These are phyloP conservation scores for Calvatia gigantea DNA, from an alignment of 768 basidiomycete species.

Conservation along the genomic window DNA sequence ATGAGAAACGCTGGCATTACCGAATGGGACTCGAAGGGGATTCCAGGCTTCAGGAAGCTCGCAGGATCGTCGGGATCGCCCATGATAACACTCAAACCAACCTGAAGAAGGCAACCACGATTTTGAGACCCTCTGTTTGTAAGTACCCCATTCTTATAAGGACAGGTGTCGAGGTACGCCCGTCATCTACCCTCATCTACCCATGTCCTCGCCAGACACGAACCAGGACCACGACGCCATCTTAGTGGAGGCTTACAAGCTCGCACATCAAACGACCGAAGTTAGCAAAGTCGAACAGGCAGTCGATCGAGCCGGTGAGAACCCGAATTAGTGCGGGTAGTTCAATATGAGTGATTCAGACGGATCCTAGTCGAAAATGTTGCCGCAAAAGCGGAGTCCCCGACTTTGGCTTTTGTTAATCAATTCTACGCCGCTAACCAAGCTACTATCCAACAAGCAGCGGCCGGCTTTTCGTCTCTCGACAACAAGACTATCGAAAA, in stretches of 20 bases:
- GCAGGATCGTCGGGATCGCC: too few relatives aligned
- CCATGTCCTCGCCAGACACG: background rate
- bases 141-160: background rate
- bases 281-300: background rate
- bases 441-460: background rate
- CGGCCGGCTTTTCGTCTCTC: background rate
- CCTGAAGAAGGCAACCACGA: too few relatives aligned
- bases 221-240: background rate
- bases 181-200: too few relatives aligned
- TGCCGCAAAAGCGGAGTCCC: background rate
- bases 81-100: too few relatives aligned
- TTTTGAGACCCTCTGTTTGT: too few relatives aligned
- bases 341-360: background rate
- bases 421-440: conserved; percentile 2
- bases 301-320: background rate
- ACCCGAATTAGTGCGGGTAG: background rate
- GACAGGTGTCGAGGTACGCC: background rate
- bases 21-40: too few relatives aligned
- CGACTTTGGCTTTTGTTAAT: background rate
- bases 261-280: background rate
- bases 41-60: too few relatives aligned
- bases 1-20: too few relatives aligned
- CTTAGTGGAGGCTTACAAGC: background rate
- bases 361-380: background rate
- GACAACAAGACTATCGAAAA: conserved; percentile 3